Conservation (phyloP, 2,329 filamentous ascomycete genomes). For the Cladosporium sp. region DNA sequence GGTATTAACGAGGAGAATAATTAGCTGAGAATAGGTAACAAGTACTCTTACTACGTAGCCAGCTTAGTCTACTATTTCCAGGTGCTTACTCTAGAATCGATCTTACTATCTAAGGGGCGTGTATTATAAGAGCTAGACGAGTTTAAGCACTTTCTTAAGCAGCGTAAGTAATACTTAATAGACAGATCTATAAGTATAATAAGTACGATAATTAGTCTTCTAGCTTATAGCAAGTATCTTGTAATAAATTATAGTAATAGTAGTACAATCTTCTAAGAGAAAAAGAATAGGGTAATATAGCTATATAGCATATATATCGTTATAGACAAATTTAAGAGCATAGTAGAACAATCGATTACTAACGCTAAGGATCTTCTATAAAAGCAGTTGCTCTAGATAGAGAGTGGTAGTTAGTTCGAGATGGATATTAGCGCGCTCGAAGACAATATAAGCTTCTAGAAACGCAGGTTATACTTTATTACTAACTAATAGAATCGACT, state of each 20-base stretch:
- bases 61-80: not conserved
- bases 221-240: not conserved
- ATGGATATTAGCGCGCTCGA: slow-evolving; percentile 17
- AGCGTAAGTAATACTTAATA: not conserved
- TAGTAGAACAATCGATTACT: slow-evolving; percentile 16
- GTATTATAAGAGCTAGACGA: not conserved
- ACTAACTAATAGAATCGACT: slow-evolving; percentile 16
- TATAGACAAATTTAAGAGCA: slow-evolving; percentile 18
- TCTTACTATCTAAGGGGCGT: not conserved
- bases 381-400: slow-evolving; percentile 18
- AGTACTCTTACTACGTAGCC: not conserved
- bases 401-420: slow-evolving; percentile 15
- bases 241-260: not conserved
- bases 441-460: slow-evolving; percentile 20
- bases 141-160: not conserved
- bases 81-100: not conserved
- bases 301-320: not conserved
- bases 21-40: not conserved
- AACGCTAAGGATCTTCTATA: slow-evolving; percentile 18
- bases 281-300: not conserved
- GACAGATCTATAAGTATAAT: not conserved
- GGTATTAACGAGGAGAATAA: not conserved
- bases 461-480: slow-evolving; percentile 19
- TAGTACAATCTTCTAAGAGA: not conserved
- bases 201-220: not conserved